Percentiles rank a stretch among this genome's conserved stretches.
Conservation (phyloP, 495 filamentous ascomycete species). For the Pseudomonodictys pantanalensis region DNA sequence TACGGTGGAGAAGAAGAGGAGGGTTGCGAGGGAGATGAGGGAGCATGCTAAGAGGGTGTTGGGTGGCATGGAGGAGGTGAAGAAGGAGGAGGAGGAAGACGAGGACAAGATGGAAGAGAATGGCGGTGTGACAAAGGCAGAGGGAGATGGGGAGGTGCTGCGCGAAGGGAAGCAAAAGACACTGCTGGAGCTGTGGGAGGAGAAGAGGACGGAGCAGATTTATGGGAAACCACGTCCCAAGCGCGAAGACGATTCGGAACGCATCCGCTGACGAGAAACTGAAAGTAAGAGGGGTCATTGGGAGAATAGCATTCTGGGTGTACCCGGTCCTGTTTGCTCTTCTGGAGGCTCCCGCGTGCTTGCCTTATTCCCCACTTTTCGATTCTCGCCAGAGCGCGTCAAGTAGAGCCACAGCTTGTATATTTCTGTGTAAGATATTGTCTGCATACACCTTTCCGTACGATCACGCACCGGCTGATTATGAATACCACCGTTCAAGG, state of each 20-base stretch:
- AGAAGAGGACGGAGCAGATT: background rate
- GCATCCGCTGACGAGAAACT: too few species aligned
- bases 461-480: background rate
- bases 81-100: background rate
- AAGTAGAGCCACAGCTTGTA: background rate
- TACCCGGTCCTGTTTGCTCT: background rate
- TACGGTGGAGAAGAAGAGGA: constrained; percentile 48
- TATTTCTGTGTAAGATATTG: background rate
- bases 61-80: constrained; percentile 1
- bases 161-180: background rate
- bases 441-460: background rate
- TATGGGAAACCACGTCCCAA: too few species aligned
- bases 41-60: background rate
- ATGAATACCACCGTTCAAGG: background rate
- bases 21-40: constrained; percentile 40
- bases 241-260: too few species aligned
- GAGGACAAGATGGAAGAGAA: background rate
- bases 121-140: too few species aligned
- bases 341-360: too few species aligned
- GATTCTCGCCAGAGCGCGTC: too few species aligned
- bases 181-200: background rate
- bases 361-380: too few species aligned
- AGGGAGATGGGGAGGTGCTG: too few species aligned
- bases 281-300: too few species aligned
- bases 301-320: background rate